Evolutionary conservation across 2,329 filamentous ascomycete species (phyloP), one percentile per base, ranked within the genome.

Genomic region (Nannizziopsis arthrosporioides): DNA sequence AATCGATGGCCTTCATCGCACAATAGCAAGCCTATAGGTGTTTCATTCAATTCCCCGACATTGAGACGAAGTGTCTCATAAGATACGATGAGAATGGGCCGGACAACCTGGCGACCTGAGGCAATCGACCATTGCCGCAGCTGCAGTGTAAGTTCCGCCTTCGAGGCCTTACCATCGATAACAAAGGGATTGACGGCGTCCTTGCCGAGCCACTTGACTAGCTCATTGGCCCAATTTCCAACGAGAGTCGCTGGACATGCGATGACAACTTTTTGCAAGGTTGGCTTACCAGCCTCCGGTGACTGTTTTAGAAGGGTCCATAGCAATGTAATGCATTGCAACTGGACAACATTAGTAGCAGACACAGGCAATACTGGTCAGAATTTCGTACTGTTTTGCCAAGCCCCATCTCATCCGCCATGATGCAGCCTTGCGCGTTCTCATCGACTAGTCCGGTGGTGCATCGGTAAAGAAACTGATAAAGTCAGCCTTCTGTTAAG

Each of bases 361-460:
- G 7, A 49, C 31, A 30, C 47, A 50, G 34, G 11, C 14, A n/a
- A n/a, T 10, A 11, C 34, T 27, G 11, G 11, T 22, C 34, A 43
- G 18, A 35, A 1, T 12, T 19, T 22, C 12, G 17, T 65, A 73
- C 70, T 14, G 92, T 98, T 70, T 98, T 98, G 49, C 92, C 92
- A 27, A 98, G 71, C 57, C 92, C 92, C 92, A 98, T 98, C 63
- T 95, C 92, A 63, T 98, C 92, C 46, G 92, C 92, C 92, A 98
- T 98, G 63, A 98, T 98, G 67, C 92, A 98, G 1, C 92, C 92
- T 64, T 95, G 85, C 42, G 92, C 92, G 58, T 90, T 90, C 34
- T 84, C 77, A 58, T 96, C 92, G 48, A 96, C 85, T 74, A 96
- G 76, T n/a, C 92, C 92, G 1, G 90, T 96, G 5, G 92, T 88